These are phyloP conservation scores for Citrus australasica DNA, from an alignment of 345 rosid genomes.

Conservation along the genomic window DNA sequence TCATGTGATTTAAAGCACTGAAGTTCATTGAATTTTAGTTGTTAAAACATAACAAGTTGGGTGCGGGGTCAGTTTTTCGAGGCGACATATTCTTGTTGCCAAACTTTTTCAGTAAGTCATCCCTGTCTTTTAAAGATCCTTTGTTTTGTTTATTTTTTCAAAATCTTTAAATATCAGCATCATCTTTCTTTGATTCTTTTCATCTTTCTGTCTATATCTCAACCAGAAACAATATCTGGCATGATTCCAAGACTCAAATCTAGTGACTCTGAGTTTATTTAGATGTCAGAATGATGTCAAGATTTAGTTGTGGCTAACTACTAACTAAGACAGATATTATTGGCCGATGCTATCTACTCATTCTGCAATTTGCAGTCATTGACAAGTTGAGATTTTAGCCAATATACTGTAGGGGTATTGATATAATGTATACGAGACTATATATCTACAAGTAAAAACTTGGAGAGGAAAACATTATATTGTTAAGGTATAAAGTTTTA, in stretches of 20 bases:
- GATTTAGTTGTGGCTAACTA: not conserved
- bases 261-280: conserved; percentile 16
- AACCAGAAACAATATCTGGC: conserved; percentile 32
- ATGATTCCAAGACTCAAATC: conserved; percentile 23
- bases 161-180: not conserved
- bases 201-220: not conserved
- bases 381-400: not conserved
- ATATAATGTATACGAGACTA: too few species aligned
- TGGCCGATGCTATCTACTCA: not conserved
- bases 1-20: not conserved
- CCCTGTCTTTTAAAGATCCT: not conserved
- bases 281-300: not conserved
- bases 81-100: conserved; percentile 3
- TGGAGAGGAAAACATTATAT: too few species aligned
- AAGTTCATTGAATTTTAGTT: conserved; percentile 4
- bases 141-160: not conserved
- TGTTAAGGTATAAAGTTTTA: not conserved
- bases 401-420: not conserved
- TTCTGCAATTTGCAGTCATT: not conserved
- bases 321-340: not conserved
- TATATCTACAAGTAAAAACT: not conserved
- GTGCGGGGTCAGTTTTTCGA: not conserved
- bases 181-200: not conserved
- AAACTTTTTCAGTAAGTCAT: not conserved
- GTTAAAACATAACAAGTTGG: not conserved